Conservation (phyloP, 345 rosid species). For the Punica granatum region DNA sequence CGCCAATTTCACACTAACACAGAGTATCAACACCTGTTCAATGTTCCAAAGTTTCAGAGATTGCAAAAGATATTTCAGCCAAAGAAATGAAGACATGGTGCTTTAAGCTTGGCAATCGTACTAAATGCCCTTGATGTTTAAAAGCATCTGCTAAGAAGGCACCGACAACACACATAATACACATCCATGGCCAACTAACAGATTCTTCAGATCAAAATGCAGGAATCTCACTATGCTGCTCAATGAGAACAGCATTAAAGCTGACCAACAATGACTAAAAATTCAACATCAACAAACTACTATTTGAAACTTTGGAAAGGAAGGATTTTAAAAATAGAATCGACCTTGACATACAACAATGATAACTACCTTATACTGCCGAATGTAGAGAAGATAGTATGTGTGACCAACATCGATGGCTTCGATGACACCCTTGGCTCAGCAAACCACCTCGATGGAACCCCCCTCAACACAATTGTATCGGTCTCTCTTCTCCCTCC, state of each 20-base stretch:
- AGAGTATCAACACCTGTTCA: background rate
- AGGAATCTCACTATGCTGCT: background rate
- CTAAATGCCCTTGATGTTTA: background rate
- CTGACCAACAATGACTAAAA: background rate
- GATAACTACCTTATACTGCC: constrained; percentile 65
- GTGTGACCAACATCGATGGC: constrained; percentile 88
- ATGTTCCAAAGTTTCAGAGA: background rate
- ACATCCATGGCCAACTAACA: background rate
- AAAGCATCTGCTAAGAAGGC: background rate
- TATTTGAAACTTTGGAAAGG: background rate
- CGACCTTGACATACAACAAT: background rate
- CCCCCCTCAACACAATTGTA: constrained; percentile 61
- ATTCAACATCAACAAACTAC: background rate
- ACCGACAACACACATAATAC: background rate
- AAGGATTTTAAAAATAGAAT: background rate
- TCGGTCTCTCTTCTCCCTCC: constrained; percentile 67
- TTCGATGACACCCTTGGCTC: constrained; percentile 93
- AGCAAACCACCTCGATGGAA: constrained; percentile 92
- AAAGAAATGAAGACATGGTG: background rate
- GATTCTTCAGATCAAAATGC: background rate
- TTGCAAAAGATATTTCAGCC: background rate
- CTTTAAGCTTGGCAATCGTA: background rate
- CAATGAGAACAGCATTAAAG: background rate
- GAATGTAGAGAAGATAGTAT: constrained; percentile 72
- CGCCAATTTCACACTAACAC: background rate